Base-by-base conservation (phyloP, 129 eudicot genomes). In the Flaveria robusta region DNA sequence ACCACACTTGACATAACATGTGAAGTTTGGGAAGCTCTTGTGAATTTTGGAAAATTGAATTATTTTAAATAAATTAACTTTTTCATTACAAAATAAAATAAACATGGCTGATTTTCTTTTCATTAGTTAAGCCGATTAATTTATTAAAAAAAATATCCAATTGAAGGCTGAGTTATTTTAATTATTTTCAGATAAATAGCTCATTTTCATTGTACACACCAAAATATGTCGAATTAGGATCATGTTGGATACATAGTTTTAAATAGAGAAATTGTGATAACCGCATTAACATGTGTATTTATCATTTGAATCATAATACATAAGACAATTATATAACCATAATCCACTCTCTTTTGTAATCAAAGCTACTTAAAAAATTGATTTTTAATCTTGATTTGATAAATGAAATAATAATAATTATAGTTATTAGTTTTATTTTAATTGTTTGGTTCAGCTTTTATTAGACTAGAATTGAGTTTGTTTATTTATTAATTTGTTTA, bases 1-100 rank as follows among this genome's bases (percentile, higher is more conserved):
- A 60, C 82, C 77, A 78, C 76, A 59, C 70, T 58, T 63, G 43
- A n/a, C 68, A 63, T 3, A 24, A 43, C 76, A 70, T 19, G 79
- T 79, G 68, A 72, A 52, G 72, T 71, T 62, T 62, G 42, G 68
- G 18, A 62, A 29, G 16, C 68, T 27, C 68, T 29, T 63, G 68
- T 63, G 68, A 29, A 14, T 31, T 62, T 62, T 26, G 22, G 37
- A 62, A 27, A 62, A 62, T 4, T 13, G 11, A 26, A 13, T 63
- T 63, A 14, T 15, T 14, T 63, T 29, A 29, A 15, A 16, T 15
- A 5, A 27, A 14, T 62, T 13, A 26, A 10, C 15, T 2, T 27
- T 62, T 15, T 34, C 1, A 2, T 3, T 29, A 31, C 68, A 63
- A 63, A 63, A 29, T 29, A 29, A 63, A 63, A 5, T 14, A 9